Percentiles rank a stretch among this genome's conserved stretches.
Evolutionary conservation across 257 asterid species (phyloP).

Genomic region (Fraxinus excelsior): DNA sequence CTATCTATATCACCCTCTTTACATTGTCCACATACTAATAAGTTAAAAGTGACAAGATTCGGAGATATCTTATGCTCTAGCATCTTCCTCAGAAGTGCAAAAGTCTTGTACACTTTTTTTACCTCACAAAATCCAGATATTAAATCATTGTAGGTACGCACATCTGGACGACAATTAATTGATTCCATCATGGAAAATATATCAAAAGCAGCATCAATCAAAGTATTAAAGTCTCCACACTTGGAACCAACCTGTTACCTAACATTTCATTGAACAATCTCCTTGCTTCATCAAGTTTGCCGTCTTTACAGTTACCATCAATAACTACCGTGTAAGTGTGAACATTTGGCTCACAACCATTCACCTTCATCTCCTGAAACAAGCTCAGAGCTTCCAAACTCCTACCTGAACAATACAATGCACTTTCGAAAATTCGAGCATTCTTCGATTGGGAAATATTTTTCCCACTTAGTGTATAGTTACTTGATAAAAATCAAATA

Average conservation of each 20-base stretch:
- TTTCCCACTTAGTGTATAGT: too few species aligned
- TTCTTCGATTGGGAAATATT: too few species aligned
- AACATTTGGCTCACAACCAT: too few species aligned
- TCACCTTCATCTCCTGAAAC: too few species aligned
- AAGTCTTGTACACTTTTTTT: slow-evolving; percentile 59
- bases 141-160: slow-evolving; percentile 68
- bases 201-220: slow-evolving; percentile 58
- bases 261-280: slow-evolving; percentile 43
- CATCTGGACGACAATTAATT: slow-evolving; percentile 52
- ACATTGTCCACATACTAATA: slow-evolving; percentile 67
- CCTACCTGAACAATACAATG: too few species aligned
- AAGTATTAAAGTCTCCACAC: slow-evolving; percentile 60
- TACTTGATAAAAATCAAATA: too few species aligned
- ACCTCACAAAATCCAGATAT: slow-evolving; percentile 60
- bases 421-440: too few species aligned
- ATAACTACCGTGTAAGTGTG: slow-evolving; percentile 6
- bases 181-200: slow-evolving; percentile 52
- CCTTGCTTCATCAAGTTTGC: slow-evolving; percentile 51
- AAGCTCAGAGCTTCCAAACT: too few species aligned
- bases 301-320: slow-evolving; percentile 57
- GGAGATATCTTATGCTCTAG: slow-evolving; percentile 52
- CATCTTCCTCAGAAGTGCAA: slow-evolving; percentile 55
- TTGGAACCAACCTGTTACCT: slow-evolving; percentile 53
- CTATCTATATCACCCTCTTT: slow-evolving; percentile 56
- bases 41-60: slow-evolving; percentile 54